phyloP scores from a whole-genome alignment of 345 rosid species.

The Aurinia saxatilis region DNA sequence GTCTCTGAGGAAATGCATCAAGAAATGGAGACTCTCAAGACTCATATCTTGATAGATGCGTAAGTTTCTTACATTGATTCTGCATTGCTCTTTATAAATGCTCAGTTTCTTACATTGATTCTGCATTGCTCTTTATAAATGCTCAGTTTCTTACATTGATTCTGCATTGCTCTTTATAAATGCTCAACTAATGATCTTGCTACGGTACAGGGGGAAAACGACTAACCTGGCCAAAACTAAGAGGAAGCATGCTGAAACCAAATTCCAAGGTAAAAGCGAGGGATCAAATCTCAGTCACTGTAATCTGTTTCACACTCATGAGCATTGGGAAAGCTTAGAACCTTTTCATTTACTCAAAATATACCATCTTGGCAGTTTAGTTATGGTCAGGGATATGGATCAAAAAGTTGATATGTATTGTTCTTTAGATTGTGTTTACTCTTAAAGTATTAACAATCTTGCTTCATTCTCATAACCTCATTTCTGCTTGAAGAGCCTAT shows the following conservation, averaged over 20 bases:
- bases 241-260: constrained; percentile 67
- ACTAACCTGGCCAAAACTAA: constrained; percentile 52
- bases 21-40: constrained; percentile 57
- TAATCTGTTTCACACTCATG: not conserved
- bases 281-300: not conserved
- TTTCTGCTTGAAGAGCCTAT: constrained; percentile 1
- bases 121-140: constrained; percentile 30
- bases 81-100: constrained; percentile 30
- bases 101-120: constrained; percentile 32
- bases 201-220: constrained; percentile 52
- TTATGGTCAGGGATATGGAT: not conserved
- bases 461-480: not conserved
- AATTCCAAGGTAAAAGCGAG: constrained; percentile 46
- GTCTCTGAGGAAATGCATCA: constrained; percentile 55
- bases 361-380: not conserved
- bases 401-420: not conserved
- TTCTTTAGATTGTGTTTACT: not conserved
- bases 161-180: constrained; percentile 13
- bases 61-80: constrained; percentile 30
- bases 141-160: constrained; percentile 33
- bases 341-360: not conserved
- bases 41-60: constrained; percentile 67
- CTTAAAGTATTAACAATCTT: not conserved
- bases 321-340: not conserved
- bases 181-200: constrained; percentile 21